phyloP scores from a whole-genome alignment of 2,329 filamentous ascomycete species.

The Arthrobotrys megalospora region DNA sequence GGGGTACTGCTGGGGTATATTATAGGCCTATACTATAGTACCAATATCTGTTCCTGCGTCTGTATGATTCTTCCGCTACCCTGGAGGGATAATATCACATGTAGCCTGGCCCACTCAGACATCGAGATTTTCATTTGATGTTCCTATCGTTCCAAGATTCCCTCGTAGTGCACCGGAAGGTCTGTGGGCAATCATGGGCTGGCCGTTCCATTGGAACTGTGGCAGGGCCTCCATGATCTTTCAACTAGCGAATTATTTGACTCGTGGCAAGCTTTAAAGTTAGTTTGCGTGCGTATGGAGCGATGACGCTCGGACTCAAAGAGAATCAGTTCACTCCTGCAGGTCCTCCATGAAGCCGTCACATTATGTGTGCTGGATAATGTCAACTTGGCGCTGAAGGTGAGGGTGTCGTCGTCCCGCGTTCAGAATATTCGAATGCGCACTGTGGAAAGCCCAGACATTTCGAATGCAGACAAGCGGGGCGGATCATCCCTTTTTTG shows the following conservation, averaged over 20 bases:
- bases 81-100: neutral
- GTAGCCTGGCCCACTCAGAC: neutral
- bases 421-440: conserved; percentile 33
- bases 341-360: conserved; percentile 18
- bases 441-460: conserved; percentile 14
- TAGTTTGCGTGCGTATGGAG: conserved; percentile 20
- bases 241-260: conserved; percentile 20
- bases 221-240: conserved; percentile 4
- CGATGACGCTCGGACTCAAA: conserved; percentile 39
- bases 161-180: conserved; percentile 25
- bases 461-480: conserved; percentile 42
- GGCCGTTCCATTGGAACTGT: conserved; percentile 8
- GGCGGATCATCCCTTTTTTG: conserved; percentile 27
- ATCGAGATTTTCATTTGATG: conserved; percentile 40
- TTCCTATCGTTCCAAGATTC: neutral
- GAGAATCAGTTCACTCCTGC: conserved; percentile 25
- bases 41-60: conserved; percentile 47
- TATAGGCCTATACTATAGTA: conserved; percentile 26
- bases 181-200: conserved; percentile 28
- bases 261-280: conserved; percentile 37
- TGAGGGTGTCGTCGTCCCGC: conserved; percentile 34
- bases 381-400: conserved; percentile 21
- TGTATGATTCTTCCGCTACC: conserved; percentile 17
- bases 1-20: conserved; percentile 27
- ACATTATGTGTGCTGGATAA: conserved; percentile 36